These are phyloP conservation scores for Colletotrichum cereale DNA, from an alignment of 2,329 filamentous ascomycete genomes.

Conservation along the genomic window DNA sequence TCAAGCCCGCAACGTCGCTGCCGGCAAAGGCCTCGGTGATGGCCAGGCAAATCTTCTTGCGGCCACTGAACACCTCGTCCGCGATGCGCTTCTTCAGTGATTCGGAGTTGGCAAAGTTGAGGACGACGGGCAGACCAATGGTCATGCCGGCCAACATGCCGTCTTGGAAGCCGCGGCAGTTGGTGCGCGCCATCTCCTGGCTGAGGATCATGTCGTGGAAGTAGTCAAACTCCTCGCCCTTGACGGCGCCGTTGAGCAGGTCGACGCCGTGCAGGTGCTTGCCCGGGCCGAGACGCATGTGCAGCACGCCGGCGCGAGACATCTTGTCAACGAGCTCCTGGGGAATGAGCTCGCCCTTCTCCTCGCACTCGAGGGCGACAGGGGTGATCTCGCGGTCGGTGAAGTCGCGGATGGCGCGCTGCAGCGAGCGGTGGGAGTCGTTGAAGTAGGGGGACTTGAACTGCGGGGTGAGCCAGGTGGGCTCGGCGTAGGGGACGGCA, in stretches of 20 bases:
- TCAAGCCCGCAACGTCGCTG: constrained; percentile 82
- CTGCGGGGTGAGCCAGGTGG: constrained; percentile 81
- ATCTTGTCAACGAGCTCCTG: constrained; percentile 82
- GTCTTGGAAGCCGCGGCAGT: constrained; percentile 85
- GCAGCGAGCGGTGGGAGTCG: constrained; percentile 77
- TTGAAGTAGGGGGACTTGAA: constrained; percentile 87
- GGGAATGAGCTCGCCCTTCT: constrained; percentile 77
- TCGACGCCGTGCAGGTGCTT: constrained; percentile 81
- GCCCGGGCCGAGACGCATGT: constrained; percentile 86
- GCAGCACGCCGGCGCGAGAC: constrained; percentile 79
- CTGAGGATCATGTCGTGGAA: constrained; percentile 84
- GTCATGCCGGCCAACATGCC: constrained; percentile 90
- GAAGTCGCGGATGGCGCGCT: constrained; percentile 79
- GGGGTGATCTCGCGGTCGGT: constrained; percentile 78
- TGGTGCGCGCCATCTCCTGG: constrained; percentile 79
- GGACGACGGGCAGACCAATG: constrained; percentile 82
- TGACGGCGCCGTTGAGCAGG: constrained; percentile 76
- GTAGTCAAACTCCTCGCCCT: constrained; percentile 87
- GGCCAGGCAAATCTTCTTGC: constrained; percentile 90
- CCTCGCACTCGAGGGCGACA: constrained; percentile 82
- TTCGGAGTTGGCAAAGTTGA: constrained; percentile 81
- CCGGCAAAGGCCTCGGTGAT: constrained; percentile 92
- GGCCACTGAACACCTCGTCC: constrained; percentile 79
- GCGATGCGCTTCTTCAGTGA: constrained; percentile 75
- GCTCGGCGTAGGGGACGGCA: constrained; percentile 85